These are phyloP conservation scores for Lichtheimia hyalospora DNA, from an alignment of 371 early-diverging fungal genomes.

Conservation along the genomic window DNA sequence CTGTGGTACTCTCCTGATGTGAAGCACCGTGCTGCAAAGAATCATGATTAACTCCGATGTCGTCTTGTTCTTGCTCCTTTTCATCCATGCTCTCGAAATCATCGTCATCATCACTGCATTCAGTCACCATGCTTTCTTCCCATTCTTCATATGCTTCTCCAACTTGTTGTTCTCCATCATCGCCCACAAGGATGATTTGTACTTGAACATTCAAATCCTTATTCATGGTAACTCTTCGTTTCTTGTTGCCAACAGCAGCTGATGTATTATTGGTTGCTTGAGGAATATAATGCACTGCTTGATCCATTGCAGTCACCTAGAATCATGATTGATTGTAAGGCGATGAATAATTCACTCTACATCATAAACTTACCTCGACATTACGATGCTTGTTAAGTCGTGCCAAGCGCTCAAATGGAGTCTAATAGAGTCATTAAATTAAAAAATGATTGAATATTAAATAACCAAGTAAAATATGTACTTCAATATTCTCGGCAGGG, in stretches of 20 bases:
- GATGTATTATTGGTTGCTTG: conserved; percentile 1
- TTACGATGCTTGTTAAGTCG: conserved; percentile 89
- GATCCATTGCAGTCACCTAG: conserved; percentile 39
- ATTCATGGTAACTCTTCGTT: conserved; percentile 16
- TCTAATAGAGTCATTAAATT: conserved; percentile 46
- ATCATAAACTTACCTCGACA: conserved; percentile 40
- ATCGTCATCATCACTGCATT: conserved; percentile 7
- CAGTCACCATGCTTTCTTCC: conserved; percentile 35
- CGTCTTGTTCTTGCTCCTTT: conserved; percentile 1
- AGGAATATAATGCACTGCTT: conserved; percentile 25
- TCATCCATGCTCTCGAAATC: not conserved
- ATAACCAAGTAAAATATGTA: conserved; percentile 16
- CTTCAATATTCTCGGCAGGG: conserved; percentile 95
- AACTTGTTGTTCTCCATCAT: conserved; percentile 26
- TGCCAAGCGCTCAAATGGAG: conserved; percentile 88
- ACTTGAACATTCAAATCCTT: conserved; percentile 20
- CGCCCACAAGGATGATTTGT: conserved; percentile 28
- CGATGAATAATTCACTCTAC: too few species aligned
- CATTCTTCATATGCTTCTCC: conserved; percentile 37
- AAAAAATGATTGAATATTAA: too few species aligned
- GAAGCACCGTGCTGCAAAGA: too few species aligned
- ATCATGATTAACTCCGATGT: not conserved
- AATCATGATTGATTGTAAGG: not conserved
- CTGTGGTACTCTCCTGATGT: not conserved
- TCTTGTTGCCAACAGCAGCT: not conserved